phyloP scores from a whole-genome alignment of 805 yeast genomes.

The Ogataea pilisensis region DNA sequence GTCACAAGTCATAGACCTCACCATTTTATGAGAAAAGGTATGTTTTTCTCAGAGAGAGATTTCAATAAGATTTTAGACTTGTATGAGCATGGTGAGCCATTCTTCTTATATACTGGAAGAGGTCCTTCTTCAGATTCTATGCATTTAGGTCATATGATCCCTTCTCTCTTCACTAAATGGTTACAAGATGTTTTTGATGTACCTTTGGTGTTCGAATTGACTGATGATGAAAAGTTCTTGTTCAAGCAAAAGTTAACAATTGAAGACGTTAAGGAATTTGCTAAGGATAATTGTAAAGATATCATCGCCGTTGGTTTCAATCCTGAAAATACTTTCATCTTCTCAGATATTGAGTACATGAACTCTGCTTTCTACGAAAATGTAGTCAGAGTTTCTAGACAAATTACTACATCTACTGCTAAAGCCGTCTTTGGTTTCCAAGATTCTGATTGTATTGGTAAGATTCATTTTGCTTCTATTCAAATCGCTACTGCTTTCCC shows the following conservation, averaged over 20 bases:
- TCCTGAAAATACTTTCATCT: conserved; percentile 90
- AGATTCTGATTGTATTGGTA: conserved; percentile 93
- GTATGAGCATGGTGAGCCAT: conserved; percentile 92
- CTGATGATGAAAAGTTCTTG: conserved; percentile 95
- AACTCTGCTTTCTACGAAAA: conserved; percentile 92
- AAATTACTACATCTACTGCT: conserved; percentile 95
- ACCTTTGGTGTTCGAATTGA: conserved; percentile 88
- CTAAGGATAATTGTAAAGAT: conserved; percentile 84
- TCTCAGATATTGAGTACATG: conserved; percentile 90
- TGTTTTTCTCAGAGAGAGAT: conserved; percentile 90
- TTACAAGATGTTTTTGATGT: conserved; percentile 96
- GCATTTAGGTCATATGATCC: conserved; percentile 97
- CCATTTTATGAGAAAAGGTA: conserved; percentile 82
- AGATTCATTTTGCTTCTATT: conserved; percentile 89
- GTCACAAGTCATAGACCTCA: conserved; percentile 93
- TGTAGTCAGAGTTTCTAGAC: conserved; percentile 87
- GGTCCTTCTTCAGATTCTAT: conserved; percentile 93
- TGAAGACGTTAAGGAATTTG: conserved; percentile 78
- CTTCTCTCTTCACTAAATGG: conserved; percentile 95
- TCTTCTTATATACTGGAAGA: conserved; percentile 93
- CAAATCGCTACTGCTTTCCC: conserved; percentile 97
- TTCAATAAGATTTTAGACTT: conserved; percentile 72
- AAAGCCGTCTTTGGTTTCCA: conserved; percentile 94
- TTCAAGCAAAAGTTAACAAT: conserved; percentile 89
- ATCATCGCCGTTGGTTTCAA: conserved; percentile 93